These are phyloP conservation scores for Fusarium sp. DNA, from an alignment of 2,329 filamentous ascomycete species.

Conservation along the genomic window DNA sequence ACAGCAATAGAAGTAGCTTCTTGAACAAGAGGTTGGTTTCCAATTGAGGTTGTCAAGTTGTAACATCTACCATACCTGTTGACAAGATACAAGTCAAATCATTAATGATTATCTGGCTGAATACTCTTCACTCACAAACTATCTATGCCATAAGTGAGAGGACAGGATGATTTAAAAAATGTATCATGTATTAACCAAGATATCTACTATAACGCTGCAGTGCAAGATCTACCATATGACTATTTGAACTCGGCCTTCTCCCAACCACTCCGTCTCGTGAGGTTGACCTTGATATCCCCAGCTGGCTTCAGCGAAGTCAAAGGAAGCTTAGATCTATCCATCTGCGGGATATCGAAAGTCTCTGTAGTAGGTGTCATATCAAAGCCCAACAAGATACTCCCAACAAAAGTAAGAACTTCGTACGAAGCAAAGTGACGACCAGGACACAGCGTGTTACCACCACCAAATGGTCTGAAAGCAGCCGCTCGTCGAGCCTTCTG, in stretches of 20 bases:
- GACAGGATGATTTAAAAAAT: too few species aligned
- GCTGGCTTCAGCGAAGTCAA: constrained; percentile 31
- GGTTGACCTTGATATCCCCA: constrained; percentile 6
- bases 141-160: not conserved
- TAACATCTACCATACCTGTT: too few species aligned
- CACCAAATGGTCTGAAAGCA: constrained; percentile 35
- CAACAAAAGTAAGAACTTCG: constrained; percentile 30
- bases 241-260: constrained; percentile 1
- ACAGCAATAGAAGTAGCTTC: too few species aligned
- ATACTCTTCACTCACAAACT: too few species aligned
- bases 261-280: constrained; percentile 13
- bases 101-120: too few species aligned
- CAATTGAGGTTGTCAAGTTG: too few species aligned
- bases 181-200: not conserved
- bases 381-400: constrained; percentile 28
- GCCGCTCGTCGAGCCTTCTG: constrained; percentile 21
- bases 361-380: constrained; percentile 19
- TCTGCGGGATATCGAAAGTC: constrained; percentile 17
- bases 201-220: not conserved
- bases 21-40: too few species aligned
- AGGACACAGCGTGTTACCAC: constrained; percentile 34
- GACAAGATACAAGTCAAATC: too few species aligned
- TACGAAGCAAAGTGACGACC: constrained; percentile 35
- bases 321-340: constrained; percentile 35
- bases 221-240: not conserved